Base-by-base conservation (phyloP, 257 asterid species). In the Lycium ferocissimum region DNA sequence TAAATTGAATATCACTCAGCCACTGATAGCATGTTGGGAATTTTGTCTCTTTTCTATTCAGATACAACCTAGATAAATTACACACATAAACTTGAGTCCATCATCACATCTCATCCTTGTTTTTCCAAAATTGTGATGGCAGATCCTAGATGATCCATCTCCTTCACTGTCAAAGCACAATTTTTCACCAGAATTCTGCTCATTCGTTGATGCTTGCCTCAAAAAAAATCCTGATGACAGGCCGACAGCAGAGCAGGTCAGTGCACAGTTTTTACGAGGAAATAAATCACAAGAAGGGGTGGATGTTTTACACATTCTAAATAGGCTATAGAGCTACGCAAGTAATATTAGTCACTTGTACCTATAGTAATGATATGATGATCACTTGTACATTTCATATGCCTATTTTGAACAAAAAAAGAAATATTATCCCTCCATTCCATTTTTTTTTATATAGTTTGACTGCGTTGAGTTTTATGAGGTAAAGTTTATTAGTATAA, bases 71-170 rank as follows among this genome's bases (percentile, higher is more conserved):
- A 6, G 38, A 61, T 59, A 47, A 17, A 13, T 58, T 56, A 9
- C 14, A 40, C 22, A 37, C 72, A 53, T 47, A 45, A 49, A 85
- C 49, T 63, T 65, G 35, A 40, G 51, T 45, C 58, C 72, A 3
- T 79, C 83, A 57, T 26, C 71, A 51, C 33, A 57, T 81, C 82
- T 83, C 79, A 72, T 71, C 82, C 87, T 86, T 79, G 75, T 53
- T 49, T 58, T 47, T 85, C 18, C 81, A 38, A 51, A 54, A 35
- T 45, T 49, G 12, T 81, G 14, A 54, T 79, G 18, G 71, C 88
- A 97, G 99, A 95, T 97, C 84, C 91, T 97, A 83, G 99, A 97
- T 62, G 99, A 97, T 90, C 97, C 98, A 82, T 97, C 99, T 88
- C 99, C 99, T 82, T 93, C 98, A 79, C 94, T 95, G 80, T 88